Conservation (phyloP, 1,139 yeast species). For the Scheffersomyces illinoinensis region DNA sequence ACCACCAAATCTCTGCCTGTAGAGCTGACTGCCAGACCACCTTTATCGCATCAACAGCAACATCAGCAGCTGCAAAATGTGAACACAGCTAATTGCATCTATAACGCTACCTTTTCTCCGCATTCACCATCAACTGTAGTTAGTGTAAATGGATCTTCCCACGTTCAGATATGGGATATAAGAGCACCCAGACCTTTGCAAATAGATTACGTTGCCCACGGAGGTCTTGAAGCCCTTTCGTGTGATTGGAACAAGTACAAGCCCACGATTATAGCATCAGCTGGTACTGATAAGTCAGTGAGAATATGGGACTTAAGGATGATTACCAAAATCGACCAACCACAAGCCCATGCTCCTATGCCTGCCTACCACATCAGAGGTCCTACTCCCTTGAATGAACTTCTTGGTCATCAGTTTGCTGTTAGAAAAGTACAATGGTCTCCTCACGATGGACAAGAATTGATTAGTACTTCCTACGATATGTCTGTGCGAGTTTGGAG, state of each 20-base stretch:
- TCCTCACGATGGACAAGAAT: slow-evolving; percentile 74
- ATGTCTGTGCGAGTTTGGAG: slow-evolving; percentile 90
- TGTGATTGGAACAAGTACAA: slow-evolving; percentile 93
- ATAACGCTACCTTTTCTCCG: slow-evolving; percentile 83
- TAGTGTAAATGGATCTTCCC: slow-evolving; percentile 80
- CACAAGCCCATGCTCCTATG: slow-evolving; percentile 34
- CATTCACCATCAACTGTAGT: slow-evolving; percentile 73
- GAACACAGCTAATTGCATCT: slow-evolving; percentile 56
- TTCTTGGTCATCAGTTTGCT: slow-evolving; percentile 88
- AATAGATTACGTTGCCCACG: slow-evolving; percentile 66
- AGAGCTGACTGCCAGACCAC: slow-evolving; percentile 26
- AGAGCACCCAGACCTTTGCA: slow-evolving; percentile 66
- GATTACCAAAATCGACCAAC: slow-evolving; percentile 48
- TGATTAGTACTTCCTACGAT: slow-evolving; percentile 83
- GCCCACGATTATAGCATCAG: slow-evolving; percentile 75
- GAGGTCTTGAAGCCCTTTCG: slow-evolving; percentile 76
- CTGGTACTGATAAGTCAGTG: slow-evolving; percentile 84
- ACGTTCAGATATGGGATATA: slow-evolving; percentile 82
- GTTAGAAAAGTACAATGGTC: slow-evolving; percentile 84
- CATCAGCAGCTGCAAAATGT: slow-evolving; percentile 27
- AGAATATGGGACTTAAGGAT: slow-evolving; percentile 87
- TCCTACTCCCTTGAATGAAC: slow-evolving; percentile 73
- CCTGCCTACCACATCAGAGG: slow-evolving; percentile 51
- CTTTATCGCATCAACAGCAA: slow-evolving; percentile 34
- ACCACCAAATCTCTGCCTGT: slow-evolving; percentile 27